Base-by-base conservation (phyloP, 371 early-diverging fungal species). In the Zancudomyces culisetae region DNA sequence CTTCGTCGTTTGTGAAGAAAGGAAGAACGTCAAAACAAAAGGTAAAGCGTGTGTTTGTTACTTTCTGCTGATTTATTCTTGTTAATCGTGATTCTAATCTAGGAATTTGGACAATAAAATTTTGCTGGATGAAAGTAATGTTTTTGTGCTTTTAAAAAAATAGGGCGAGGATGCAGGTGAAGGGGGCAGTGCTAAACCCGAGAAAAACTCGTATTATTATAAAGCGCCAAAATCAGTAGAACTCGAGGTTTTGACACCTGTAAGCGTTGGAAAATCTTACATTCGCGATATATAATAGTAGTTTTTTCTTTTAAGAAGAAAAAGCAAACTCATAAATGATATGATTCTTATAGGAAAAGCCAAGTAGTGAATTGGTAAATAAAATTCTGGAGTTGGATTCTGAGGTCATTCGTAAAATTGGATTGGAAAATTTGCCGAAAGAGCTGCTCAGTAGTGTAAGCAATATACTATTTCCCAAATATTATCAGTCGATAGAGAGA, bases 1-100 rank as follows among this genome's bases (percentile, higher is more conserved):
- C 62, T 18, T 58, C 58, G 41, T 64, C 65, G 26, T 65, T 57
- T 27, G 55, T 46, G 29, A 57, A 53, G 43, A 61, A 62, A 52
- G 55, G 41, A 6, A 28, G 22, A 1, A 40, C 27, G 4, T 42
- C 6, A 10, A 66, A 62, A 48, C 26, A 45, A 29, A 43, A 35
- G 45, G 20, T 23, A 57, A 48, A 45, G 54, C 8, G 55, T 63
- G 23, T 56, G 54, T 27, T 4, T 55, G 26, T 60, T 63, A 1
- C 41, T 56, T 20, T 59, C 60, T 6, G 58, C 55, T 28, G 6
- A 35, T 10, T 35, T 35, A 10, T 6, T 35, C 15, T 35, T 6
- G 15, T 15, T 35, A 15, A 30, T 54, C 59, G 51, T 39, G 1
- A 41, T 26, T 22, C 57, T 60, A 27, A 59, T 62, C 41, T 58